Evolutionary conservation across 2,329 filamentous ascomycete genomes (phyloP), one percentile per base, ranked within the genome.

Genomic region (Penicillium sp.): DNA sequence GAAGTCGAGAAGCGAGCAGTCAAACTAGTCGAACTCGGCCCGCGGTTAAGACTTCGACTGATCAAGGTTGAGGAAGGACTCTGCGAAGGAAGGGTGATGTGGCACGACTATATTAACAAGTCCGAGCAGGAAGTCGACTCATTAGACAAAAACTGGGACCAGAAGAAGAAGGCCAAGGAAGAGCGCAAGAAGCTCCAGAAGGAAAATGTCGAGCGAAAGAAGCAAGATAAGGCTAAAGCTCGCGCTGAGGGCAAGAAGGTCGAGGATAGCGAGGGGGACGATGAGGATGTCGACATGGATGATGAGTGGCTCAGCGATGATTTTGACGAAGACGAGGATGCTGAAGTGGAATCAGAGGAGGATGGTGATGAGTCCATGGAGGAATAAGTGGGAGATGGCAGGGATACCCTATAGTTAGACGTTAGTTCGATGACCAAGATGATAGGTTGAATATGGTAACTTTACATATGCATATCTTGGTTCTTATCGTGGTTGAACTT

Each of bases 61-160:
- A 93, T 92, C 59, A 99, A 99, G 81, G 93, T 99, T 5, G 95
- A 99, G 74, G 95, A 99, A 70, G 95, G 94, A 1, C 79, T 98
- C 7, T 97, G 93, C 71, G 85, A 86, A 29, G 95, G 95, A 54
- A 95, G 92, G 75, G 86, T 97, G 60, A 91, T 99, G 91, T 99
- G 95, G 95, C 95, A 99, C 77, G 93, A 97, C 75, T 96, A 92
- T 74, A 88, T 98, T 57, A 87, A 90, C 74, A 99, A 99, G 84
- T 88, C 87, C 7, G 88, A 88, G 69, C 85, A 87, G 19, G 93
- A 99, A 76, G 81, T 92, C 60, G 86, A 89, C 73, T 87, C 90
- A 66, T 79, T 97, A 69, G 93, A 98, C 69, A 87, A 89, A 81
- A 86, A 87, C 68, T 98, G 95, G 91, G 90, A 93, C 68, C 81